Conservation (phyloP, 2,329 filamentous ascomycete species). For the Clonostachys sp. region DNA sequence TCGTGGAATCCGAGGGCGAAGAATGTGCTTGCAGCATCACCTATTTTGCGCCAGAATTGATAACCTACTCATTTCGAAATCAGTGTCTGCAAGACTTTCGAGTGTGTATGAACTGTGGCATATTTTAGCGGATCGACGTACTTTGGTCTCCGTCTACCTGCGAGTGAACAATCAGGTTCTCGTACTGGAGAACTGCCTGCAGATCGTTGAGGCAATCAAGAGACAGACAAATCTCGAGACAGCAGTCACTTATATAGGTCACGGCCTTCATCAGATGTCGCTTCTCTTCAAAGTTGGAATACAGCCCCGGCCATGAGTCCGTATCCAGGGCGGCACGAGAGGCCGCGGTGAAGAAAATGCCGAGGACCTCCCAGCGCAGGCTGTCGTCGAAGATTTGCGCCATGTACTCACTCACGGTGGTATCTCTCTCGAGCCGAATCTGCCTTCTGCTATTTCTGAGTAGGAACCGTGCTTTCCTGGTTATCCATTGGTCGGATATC, state of each 20-base stretch:
- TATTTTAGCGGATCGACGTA: slow-evolving; percentile 10
- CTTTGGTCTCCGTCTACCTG: slow-evolving; percentile 36
- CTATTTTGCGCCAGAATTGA: slow-evolving; percentile 36
- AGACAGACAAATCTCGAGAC: slow-evolving; percentile 13
- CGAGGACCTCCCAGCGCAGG: slow-evolving; percentile 15
- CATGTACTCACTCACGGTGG: background rate
- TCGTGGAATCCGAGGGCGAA: slow-evolving; percentile 42
- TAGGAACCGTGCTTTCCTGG: background rate
- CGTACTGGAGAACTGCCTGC: slow-evolving; percentile 37
- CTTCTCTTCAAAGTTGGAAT: slow-evolving; percentile 5
- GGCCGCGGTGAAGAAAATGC: slow-evolving; percentile 13
- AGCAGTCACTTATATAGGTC: slow-evolving; percentile 8
- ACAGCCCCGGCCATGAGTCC: slow-evolving; percentile 7
- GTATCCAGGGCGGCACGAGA: slow-evolving; percentile 7
- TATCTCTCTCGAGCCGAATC: slow-evolving; percentile 1
- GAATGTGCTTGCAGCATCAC: slow-evolving; percentile 36
- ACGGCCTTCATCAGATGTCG: slow-evolving; percentile 8
- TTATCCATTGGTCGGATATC: too few species aligned
- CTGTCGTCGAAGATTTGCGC: background rate
- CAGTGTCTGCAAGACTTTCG: too few species aligned
- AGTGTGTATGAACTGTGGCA: too few species aligned
- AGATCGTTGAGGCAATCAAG: slow-evolving; percentile 32
- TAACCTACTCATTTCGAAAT: too few species aligned
- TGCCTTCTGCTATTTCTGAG: background rate
- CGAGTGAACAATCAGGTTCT: slow-evolving; percentile 39